These are phyloP conservation scores for Bacterosira constricta DNA, from an alignment of 108 stramenopile species.

Conservation along the genomic window DNA sequence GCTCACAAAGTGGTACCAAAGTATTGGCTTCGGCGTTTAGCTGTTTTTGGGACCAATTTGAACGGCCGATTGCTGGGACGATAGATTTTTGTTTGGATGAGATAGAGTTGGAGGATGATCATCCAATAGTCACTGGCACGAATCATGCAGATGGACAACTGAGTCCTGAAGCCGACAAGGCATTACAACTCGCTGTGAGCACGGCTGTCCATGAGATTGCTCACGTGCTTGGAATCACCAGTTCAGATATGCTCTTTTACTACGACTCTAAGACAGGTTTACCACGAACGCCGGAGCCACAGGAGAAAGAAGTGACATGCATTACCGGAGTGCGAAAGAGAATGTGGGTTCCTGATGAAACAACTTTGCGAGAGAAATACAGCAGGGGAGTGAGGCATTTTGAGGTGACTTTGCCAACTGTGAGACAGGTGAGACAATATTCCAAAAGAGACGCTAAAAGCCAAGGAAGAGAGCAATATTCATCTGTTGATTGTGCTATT, in stretches of 20 bases:
- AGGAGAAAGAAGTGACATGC: neutral
- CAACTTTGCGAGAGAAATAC: neutral
- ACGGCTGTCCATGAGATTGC: constrained; percentile 26
- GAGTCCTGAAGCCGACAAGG: neutral
- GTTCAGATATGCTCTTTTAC: constrained; percentile 13
- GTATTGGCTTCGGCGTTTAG: constrained; percentile 23
- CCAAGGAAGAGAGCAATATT: too few species aligned
- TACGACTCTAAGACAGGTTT: constrained; percentile 7
- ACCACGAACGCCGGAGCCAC: constrained; percentile 12
- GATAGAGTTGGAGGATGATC: neutral
- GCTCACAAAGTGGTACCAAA: neutral
- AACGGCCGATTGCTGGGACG: constrained; percentile 37
- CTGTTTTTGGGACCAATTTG: constrained; percentile 30
- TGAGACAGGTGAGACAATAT: too few species aligned
- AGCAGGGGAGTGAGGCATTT: too few species aligned
- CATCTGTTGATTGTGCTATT: too few species aligned
- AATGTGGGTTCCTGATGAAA: constrained; percentile 3
- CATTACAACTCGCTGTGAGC: neutral
- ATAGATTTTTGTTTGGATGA: constrained; percentile 37
- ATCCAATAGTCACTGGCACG: neutral
- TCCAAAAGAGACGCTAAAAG: neutral
- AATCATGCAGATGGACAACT: neutral
- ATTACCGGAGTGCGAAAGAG: neutral
- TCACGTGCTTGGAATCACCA: constrained; percentile 22
- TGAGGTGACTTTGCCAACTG: too few species aligned